Evolutionary conservation across 495 filamentous ascomycete genomes (phyloP), one percentile per base, ranked within the genome.

Genomic region (Aspergillus olivimuriae): DNA sequence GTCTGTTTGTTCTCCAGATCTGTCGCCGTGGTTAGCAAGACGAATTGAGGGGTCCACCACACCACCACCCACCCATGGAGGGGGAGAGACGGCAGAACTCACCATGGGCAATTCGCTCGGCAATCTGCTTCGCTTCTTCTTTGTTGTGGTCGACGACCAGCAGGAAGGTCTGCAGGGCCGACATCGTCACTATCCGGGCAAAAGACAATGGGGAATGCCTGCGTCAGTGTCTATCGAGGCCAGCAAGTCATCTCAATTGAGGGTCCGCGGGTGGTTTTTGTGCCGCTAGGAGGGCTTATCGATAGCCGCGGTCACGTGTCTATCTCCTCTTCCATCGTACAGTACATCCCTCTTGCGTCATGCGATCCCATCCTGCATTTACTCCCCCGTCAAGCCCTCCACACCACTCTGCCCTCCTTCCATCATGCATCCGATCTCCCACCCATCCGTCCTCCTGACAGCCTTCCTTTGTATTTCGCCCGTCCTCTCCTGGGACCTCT

Each of bases 81-180:
- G 26, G 14, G 9, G 14, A 36, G 16, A n/a, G 14, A 7, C 22
- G 20, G 11, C 11, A 20, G 2, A 21, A 7, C 1, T 12, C 68
- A 78, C 81, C 73, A 60, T 71, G 69, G 30, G 83, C 80, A 37
- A 75, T 73, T 45, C 71, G 61, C 35, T 69, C 59, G 12, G 82
- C 81, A 60, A 82, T 82, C 41, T 60, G 46, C 39, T 61, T 60
- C 11, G 83, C 81, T 58, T 80, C 79, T 32, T 74, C 57, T 51
- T 77, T 81, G 55, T 83, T 69, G 48, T 74, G 75, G 52, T 83
- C 79, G 33, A 78, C 70, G 47, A 77, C 76, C 52, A 85, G 69
- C 65, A 87, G 70, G 51, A 81, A 87, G 7, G 69, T 70, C 66
- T 80, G 75, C 47, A 82, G 64, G 50, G 78, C 78, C 52, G 78